Percentiles rank a stretch among this genome's conserved stretches.
These are phyloP conservation scores for Aspergillus latus DNA, from an alignment of 2,329 filamentous ascomycete species.

Conservation along the genomic window DNA sequence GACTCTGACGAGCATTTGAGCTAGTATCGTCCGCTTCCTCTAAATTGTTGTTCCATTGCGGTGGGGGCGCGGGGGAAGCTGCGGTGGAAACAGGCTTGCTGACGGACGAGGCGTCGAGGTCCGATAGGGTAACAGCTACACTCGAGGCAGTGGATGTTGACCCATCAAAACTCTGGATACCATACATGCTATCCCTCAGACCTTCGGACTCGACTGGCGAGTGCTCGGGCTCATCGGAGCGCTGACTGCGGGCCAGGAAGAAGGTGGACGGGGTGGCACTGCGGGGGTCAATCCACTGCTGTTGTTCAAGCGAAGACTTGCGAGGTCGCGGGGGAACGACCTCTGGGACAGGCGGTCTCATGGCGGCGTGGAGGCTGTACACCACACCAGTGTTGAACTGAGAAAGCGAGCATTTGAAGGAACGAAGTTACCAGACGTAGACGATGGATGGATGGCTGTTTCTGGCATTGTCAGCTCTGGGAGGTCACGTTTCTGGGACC, in stretches of 20 bases:
- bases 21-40: constrained; percentile 23
- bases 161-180: constrained; percentile 59
- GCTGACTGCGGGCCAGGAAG: constrained; percentile 58
- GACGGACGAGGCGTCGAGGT: constrained; percentile 9
- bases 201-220: constrained; percentile 32
- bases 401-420: constrained; percentile 8
- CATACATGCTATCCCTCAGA: constrained; percentile 51
- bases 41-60: constrained; percentile 4
- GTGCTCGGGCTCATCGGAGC: constrained; percentile 41
- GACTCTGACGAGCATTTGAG: constrained; percentile 30
- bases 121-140: constrained; percentile 20
- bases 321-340: constrained; percentile 32
- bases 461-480: constrained; percentile 6
- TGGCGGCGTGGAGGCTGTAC: constrained; percentile 25
- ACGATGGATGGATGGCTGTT: no score
- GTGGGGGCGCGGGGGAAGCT: constrained; percentile 14
- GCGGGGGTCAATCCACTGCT: constrained; percentile 39
- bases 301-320: constrained; percentile 37
- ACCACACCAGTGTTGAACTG: constrained; percentile 6
- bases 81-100: constrained; percentile 10
- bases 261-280: constrained; percentile 55
- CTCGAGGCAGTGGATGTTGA: constrained; percentile 43
- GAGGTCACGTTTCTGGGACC: constrained; percentile 14
- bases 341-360: constrained; percentile 42
- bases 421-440: neutral